Conservation (phyloP, 1,139 yeast genomes). For the Zygosaccharomyces sapae region DNA sequence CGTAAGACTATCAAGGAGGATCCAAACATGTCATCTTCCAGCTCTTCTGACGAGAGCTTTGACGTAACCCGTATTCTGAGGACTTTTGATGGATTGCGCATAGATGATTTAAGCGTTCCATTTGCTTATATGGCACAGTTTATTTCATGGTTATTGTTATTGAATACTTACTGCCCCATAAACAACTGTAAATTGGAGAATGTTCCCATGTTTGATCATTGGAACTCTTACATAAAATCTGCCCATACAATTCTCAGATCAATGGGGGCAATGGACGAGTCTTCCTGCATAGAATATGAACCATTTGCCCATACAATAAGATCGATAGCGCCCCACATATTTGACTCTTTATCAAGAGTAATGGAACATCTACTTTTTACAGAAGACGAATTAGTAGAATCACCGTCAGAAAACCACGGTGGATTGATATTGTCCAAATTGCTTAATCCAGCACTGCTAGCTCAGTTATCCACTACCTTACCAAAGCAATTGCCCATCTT, state of each 20-base stretch:
- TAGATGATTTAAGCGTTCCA: conserved; percentile 37
- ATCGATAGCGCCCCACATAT: conserved; percentile 39
- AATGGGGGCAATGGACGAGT: conserved; percentile 39
- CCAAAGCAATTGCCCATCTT: conserved; percentile 37
- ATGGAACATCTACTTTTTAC: conserved; percentile 39
- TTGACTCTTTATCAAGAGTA: conserved; percentile 39
- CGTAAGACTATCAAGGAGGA: conserved; percentile 32
- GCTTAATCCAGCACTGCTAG: conserved; percentile 33
- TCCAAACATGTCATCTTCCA: conserved; percentile 8
- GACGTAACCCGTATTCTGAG: conserved; percentile 21
- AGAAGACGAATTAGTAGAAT: conserved; percentile 20
- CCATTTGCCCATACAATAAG: conserved; percentile 39
- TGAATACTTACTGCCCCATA: conserved; percentile 36
- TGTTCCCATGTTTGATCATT: conserved; percentile 17
- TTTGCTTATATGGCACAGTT: conserved; percentile 40
- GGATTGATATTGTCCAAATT: conserved; percentile 24
- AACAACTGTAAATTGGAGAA: conserved; percentile 24
- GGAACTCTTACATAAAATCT: conserved; percentile 28
- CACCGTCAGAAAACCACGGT: conserved; percentile 1
- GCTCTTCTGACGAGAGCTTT: conserved; percentile 21
- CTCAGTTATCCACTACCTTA: conserved; percentile 36
- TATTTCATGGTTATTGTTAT: conserved; percentile 43
- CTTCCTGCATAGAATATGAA: conserved; percentile 33
- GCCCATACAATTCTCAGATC: conserved; percentile 43
- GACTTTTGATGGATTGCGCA: conserved; percentile 34